A percentile compares a stretch with the other conserved stretches of the same genome.
These are phyloP conservation scores for Penicillium odoratum DNA, from an alignment of 495 filamentous ascomycete species.

Conservation along the genomic window DNA sequence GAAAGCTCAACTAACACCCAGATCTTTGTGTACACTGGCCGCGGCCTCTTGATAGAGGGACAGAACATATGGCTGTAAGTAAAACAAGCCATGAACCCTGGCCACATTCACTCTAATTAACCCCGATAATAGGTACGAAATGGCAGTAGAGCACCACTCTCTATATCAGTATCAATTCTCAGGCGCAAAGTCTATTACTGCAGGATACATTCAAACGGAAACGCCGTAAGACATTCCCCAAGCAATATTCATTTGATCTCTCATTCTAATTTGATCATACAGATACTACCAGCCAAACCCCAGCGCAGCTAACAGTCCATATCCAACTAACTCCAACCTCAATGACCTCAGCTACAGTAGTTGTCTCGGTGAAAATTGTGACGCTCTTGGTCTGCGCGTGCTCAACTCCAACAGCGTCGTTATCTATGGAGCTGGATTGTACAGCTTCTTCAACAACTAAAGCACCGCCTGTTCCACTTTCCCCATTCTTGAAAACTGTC, in stretches of 20 bases:
- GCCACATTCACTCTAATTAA: neutral
- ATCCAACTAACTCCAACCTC: constrained; percentile 43
- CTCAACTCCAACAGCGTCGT: constrained; percentile 56
- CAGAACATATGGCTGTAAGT: constrained; percentile 57
- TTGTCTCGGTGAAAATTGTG: constrained; percentile 54
- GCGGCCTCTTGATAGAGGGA: constrained; percentile 64
- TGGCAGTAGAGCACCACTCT: constrained; percentile 71
- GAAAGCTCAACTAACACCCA: constrained; percentile 57
- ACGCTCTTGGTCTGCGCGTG: constrained; percentile 67
- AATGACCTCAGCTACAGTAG: constrained; percentile 60
- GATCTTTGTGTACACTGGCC: constrained; percentile 68
- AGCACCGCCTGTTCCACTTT: constrained; percentile 46
- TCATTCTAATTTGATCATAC: neutral
- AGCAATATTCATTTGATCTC: neutral
- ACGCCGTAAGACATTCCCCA: constrained; percentile 51
- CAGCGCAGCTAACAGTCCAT: constrained; percentile 57
- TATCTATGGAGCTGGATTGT: constrained; percentile 71
- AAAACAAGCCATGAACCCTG: too few species aligned
- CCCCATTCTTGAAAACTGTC: constrained; percentile 54
- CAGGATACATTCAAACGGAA: constrained; percentile 80
- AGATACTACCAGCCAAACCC: constrained; percentile 66
- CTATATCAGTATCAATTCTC: constrained; percentile 82
- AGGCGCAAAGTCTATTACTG: constrained; percentile 67
- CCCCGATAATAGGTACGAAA: constrained; percentile 54
- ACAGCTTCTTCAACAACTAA: constrained; percentile 73